Conservation (phyloP, 352 stramenopile species). For the Discostella stelligera region DNA sequence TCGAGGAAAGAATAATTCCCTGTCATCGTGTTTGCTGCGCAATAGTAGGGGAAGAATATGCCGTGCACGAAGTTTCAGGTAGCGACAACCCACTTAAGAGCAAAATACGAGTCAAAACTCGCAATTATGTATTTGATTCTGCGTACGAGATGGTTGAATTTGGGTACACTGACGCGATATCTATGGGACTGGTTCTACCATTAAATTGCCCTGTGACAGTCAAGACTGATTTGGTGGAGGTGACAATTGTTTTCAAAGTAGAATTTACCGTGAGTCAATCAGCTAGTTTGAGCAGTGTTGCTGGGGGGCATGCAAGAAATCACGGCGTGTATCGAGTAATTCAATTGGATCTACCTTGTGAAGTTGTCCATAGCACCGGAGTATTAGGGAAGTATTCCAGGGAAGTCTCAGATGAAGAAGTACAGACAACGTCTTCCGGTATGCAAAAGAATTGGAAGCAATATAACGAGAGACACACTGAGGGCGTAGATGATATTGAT, state of each 20-base stretch:
- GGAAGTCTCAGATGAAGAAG: slow-evolving; percentile 39
- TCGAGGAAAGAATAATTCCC: slow-evolving; percentile 22
- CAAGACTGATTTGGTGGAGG: slow-evolving; percentile 70
- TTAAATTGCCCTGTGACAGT: slow-evolving; percentile 66
- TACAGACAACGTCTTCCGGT: slow-evolving; percentile 29
- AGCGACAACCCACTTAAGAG: not conserved
- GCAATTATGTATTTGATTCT: slow-evolving; percentile 74
- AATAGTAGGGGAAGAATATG: slow-evolving; percentile 71
- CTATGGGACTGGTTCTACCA: slow-evolving; percentile 63
- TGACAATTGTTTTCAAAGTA: slow-evolving; percentile 57
- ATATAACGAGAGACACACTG: not conserved
- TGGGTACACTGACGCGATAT: slow-evolving; percentile 64
- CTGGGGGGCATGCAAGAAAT: slow-evolving; percentile 25
- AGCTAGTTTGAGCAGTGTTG: slow-evolving; percentile 6
- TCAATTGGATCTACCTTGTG: slow-evolving; percentile 65
- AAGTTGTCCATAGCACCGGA: slow-evolving; percentile 48
- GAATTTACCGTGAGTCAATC: slow-evolving; percentile 68
- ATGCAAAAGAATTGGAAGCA: slow-evolving; percentile 30
- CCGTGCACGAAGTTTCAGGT: slow-evolving; percentile 50
- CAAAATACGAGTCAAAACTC: slow-evolving; percentile 44
- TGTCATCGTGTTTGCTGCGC: slow-evolving; percentile 53
- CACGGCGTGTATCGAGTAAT: slow-evolving; percentile 48
- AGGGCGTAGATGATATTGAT: slow-evolving; percentile 51
- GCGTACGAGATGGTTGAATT: slow-evolving; percentile 68
- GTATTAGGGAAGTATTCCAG: slow-evolving; percentile 14